Evolutionary conservation across 345 rosid genomes (phyloP), one percentile per base, ranked within the genome.

Genomic region (Excoecaria cochinchinensis): DNA sequence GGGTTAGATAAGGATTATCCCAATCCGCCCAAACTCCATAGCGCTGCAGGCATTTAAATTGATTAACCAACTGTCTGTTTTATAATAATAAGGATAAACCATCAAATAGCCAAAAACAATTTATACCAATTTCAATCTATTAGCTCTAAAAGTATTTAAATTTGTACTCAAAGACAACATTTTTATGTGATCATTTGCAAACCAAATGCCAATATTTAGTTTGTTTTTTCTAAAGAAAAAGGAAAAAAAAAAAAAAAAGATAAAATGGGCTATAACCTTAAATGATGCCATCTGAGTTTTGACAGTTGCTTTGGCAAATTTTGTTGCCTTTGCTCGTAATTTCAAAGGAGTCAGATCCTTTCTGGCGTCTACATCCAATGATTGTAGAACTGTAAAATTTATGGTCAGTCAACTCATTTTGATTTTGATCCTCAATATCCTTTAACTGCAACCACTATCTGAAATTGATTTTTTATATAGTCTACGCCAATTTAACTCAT

Each of bases 1-100:
- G 92, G 77, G 99, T 91, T 80, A 90, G 87, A 85, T 95, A 95
- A 79, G 92, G 89, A 80, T 83, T 85, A 67, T 79, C 85, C 97
- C 99, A 95, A 80, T 91, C 93, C 70, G 95, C 99, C 99, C 99
- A 95, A 61, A 95, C 87, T 82, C 99, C 99, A 88, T 78, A 91
- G 42, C 97, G 95, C 99, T 92, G 87, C 82, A 89, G 85, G 69
- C 42, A 79, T 76, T 73, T 74, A 48, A 68, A 15, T 21, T 53
- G 48, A 69, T 69, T 25, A 59, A 44, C 42, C 42, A 71, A 56
- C 50, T 52, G 55, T 67, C 65, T 53, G 38, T 52, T 56, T 52
- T 56, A 19, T 73, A 25, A 47, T 21, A 64, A 36, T 15, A 36
- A 38, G 24, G 19, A 16, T 17, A 36, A 11, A 12, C 36, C 15